Evolutionary conservation across 352 stramenopile genomes (phyloP).

Genomic region (Peronospora belbahrii): DNA sequence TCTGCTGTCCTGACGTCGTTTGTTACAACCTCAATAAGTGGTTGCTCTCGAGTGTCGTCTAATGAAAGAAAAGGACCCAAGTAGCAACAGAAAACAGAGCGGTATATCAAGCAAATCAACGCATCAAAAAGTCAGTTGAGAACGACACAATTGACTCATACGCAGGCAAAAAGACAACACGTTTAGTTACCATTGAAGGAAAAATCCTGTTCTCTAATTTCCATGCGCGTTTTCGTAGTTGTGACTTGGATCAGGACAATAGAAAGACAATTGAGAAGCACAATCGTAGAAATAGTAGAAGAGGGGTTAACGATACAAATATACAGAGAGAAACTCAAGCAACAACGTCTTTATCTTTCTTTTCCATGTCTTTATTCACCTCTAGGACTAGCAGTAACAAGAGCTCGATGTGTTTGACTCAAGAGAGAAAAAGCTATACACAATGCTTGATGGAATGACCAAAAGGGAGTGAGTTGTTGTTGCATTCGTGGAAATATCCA

Average conservation of each 20-base stretch:
- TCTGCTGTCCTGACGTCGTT: constrained; percentile 47
- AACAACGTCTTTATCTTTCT: not conserved
- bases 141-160: constrained; percentile 9
- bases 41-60: constrained; percentile 36
- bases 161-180: not conserved
- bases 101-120: no score
- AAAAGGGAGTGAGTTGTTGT: constrained; percentile 10
- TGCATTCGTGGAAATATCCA: constrained; percentile 8
- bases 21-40: constrained; percentile 39
- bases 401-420: constrained; percentile 15
- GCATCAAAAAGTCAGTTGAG: no score
- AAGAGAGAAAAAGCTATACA: constrained; percentile 27
- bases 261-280: constrained; percentile 6
- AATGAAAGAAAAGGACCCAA: constrained; percentile 18
- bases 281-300: constrained; percentile 1
- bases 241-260: constrained; percentile 1
- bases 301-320: constrained; percentile 16
- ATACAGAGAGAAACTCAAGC: constrained; percentile 8
- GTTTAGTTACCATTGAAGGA: constrained; percentile 64
- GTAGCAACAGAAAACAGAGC: not conserved
- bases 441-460: constrained; percentile 16
- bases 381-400: constrained; percentile 20
- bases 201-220: constrained; percentile 61
- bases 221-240: constrained; percentile 30
- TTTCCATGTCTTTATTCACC: constrained; percentile 5